These are phyloP conservation scores for Phylloporus sp. DNA, from an alignment of 768 basidiomycete genomes.

Conservation along the genomic window DNA sequence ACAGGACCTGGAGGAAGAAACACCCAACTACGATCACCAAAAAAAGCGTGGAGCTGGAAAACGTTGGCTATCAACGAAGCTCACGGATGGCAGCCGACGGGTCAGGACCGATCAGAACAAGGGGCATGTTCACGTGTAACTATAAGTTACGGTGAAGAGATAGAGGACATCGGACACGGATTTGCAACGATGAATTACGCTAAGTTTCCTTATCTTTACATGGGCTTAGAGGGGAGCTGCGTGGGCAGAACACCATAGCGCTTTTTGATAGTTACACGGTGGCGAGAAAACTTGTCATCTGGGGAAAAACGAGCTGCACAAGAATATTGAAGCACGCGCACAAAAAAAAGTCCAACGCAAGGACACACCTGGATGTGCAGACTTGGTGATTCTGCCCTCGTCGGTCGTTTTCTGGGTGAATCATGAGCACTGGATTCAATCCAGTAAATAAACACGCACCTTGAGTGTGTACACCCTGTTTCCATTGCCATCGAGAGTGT, in stretches of 20 bases:
- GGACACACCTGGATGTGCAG: constrained; percentile 87
- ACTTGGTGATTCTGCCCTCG: constrained; percentile 81
- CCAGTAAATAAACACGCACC: constrained; percentile 38
- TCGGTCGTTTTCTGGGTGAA: constrained; percentile 73
- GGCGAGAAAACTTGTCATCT: constrained; percentile 98
- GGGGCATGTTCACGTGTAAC: too few relatives aligned
- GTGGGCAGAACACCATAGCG: constrained; percentile 85
- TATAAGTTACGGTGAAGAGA: too few relatives aligned
- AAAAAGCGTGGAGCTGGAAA: too few relatives aligned
- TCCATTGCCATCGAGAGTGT: constrained; percentile 70
- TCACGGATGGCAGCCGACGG: too few relatives aligned
- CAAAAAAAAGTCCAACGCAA: background rate
- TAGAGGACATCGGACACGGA: too few relatives aligned
- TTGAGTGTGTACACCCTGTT: constrained; percentile 91
- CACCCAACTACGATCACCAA: too few relatives aligned
- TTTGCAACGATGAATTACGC: too few relatives aligned
- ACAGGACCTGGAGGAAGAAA: too few relatives aligned
- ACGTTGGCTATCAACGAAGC: too few relatives aligned
- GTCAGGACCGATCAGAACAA: too few relatives aligned
- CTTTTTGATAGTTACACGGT: constrained; percentile 96
- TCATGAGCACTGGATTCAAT: constrained; percentile 1
- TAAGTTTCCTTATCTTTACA: constrained; percentile 44
- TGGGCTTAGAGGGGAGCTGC: constrained; percentile 82
- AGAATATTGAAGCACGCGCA: background rate
- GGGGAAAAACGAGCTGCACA: constrained; percentile 90